Percentiles rank a stretch among this genome's conserved stretches.
Evolutionary conservation across 257 asterid species (phyloP).

Genomic region (Agastache rugosa): DNA sequence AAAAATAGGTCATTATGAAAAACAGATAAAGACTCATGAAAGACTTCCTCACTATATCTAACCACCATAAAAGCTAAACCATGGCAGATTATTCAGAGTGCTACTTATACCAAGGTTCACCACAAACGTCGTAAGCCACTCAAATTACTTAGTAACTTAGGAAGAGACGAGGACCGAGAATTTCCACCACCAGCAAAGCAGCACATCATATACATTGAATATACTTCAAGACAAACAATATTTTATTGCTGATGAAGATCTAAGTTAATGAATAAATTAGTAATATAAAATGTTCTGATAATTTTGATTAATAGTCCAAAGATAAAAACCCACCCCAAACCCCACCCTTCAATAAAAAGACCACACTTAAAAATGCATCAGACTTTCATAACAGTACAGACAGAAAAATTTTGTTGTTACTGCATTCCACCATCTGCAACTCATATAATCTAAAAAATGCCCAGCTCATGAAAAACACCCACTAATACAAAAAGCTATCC

Average conservation of each 20-base stretch:
- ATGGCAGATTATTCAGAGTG: background rate
- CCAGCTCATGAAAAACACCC: constrained; percentile 4
- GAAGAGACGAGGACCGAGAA: too few relatives aligned
- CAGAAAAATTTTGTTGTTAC: background rate
- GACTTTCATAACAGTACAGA: background rate
- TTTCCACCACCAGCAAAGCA: too few relatives aligned
- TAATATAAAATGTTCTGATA: background rate
- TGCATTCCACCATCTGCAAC: background rate
- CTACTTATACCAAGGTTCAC: background rate
- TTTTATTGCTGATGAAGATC: background rate
- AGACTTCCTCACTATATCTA: background rate
- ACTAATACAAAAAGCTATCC: constrained; percentile 7
- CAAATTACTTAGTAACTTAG: too few relatives aligned
- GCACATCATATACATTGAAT: too few relatives aligned
- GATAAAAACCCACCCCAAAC: background rate
- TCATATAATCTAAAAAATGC: background rate
- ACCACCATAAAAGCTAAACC: background rate
- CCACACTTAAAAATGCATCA: constrained; percentile 7
- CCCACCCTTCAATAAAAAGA: background rate
- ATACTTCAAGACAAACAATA: too few relatives aligned
- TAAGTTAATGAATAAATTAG: background rate
- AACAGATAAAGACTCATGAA: background rate
- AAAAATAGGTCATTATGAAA: background rate
- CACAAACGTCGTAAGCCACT: too few relatives aligned
- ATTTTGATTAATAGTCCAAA: background rate